Percentiles rank a stretch among this genome's conserved stretches.
These are phyloP conservation scores for Rhododendron henanense DNA, from an alignment of 148 eudicot species.

Conservation along the genomic window DNA sequence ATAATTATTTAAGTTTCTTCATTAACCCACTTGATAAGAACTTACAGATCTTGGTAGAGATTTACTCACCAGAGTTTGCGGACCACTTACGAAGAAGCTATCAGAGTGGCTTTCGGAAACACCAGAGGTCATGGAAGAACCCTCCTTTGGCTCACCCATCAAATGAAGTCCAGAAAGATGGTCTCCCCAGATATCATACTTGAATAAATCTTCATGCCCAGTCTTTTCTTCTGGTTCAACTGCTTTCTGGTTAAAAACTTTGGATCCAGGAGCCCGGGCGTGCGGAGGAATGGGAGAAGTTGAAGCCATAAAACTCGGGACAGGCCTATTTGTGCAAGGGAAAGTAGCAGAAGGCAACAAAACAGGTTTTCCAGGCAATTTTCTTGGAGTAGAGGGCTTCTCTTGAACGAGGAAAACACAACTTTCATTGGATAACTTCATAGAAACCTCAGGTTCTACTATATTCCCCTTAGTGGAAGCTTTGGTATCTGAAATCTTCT, in stretches of 20 bases:
- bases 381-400: conserved; percentile 26
- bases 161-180: conserved; percentile 62
- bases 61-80: conserved; percentile 47
- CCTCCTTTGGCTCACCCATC: conserved; percentile 25
- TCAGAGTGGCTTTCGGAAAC: conserved; percentile 37
- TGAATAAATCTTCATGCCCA: conserved; percentile 37
- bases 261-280: conserved; percentile 80
- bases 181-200: conserved; percentile 83
- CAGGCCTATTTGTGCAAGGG: conserved; percentile 36
- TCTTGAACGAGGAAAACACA: conserved; percentile 15
- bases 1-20: conserved; percentile 19
- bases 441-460: conserved; percentile 17
- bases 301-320: conserved; percentile 19
- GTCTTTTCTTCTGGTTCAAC: conserved; percentile 27
- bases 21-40: conserved; percentile 42
- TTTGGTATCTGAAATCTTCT: conserved; percentile 21
- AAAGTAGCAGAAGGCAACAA: conserved; percentile 57
- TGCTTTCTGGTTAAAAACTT: conserved; percentile 22
- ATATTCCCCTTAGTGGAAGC: conserved; percentile 17
- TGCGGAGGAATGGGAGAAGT: conserved; percentile 41
- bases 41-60: conserved; percentile 42
- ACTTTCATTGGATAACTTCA: conserved; percentile 18
- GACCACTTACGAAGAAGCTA: conserved; percentile 73
- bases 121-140: conserved; percentile 15
- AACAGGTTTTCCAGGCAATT: conserved; percentile 32